A percentile compares a stretch with the other conserved stretches of the same genome.
Conservation (phyloP, 1,284 basidiomycete species). For the Athelia psychrophila region DNA sequence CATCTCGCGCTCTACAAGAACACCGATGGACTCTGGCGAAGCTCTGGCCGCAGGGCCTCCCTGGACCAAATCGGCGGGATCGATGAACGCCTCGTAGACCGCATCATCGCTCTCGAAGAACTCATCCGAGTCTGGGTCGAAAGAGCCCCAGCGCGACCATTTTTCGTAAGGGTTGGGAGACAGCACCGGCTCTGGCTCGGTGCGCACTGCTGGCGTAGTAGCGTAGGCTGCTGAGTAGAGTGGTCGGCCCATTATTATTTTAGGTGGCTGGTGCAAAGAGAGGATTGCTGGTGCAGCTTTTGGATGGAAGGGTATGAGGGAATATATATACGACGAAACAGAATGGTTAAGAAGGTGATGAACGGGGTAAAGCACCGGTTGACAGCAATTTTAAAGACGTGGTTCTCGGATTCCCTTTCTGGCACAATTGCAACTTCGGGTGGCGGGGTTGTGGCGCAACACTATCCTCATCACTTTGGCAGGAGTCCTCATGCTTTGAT, state of each 20-base stretch:
- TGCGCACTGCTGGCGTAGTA: slow-evolving; percentile 43
- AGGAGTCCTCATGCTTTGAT: too few species aligned
- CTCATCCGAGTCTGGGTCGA: slow-evolving; percentile 80
- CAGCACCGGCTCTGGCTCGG: slow-evolving; percentile 41
- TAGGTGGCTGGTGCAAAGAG: too few species aligned
- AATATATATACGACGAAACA: too few species aligned
- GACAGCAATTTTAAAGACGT: too few species aligned
- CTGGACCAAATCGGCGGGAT: slow-evolving; percentile 28
- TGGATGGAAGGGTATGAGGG: too few species aligned
- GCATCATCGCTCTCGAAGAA: slow-evolving; percentile 60
- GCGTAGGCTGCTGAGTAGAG: slow-evolving; percentile 53
- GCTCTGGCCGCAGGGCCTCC: slow-evolving; percentile 24
- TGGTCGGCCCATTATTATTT: slow-evolving; percentile 58
- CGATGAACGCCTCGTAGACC: slow-evolving; percentile 65
- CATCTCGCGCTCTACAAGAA: slow-evolving; percentile 22
- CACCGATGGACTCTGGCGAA: slow-evolving; percentile 18
- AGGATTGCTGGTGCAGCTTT: too few species aligned
- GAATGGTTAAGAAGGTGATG: too few species aligned
- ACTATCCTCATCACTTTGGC: too few species aligned
- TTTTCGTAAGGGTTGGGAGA: slow-evolving; percentile 41
- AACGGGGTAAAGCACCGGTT: too few species aligned
- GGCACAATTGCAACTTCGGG: too few species aligned
- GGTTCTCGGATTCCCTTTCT: too few species aligned
- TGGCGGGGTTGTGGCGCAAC: too few species aligned
- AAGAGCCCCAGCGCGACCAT: slow-evolving; percentile 66